Evolutionary conservation across 2,329 filamentous ascomycete genomes (phyloP).

Genomic region (Pseudogymnoascus verrucosus): DNA sequence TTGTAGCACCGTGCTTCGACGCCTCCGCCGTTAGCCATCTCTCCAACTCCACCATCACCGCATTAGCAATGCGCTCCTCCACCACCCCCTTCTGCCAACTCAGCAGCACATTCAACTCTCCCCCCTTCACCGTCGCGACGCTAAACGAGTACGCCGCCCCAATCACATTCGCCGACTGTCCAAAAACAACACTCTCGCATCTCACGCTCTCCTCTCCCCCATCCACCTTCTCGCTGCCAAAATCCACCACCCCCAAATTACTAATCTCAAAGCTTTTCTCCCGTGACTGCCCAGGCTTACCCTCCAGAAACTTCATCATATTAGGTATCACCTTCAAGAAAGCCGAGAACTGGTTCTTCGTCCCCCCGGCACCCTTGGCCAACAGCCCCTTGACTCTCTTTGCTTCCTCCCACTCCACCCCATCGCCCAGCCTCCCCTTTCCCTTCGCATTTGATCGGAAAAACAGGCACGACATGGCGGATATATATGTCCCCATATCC

Average conservation of each 20-base stretch:
- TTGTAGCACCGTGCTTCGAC: neutral
- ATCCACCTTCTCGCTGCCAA: slow-evolving; percentile 21
- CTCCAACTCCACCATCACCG: slow-evolving; percentile 1
- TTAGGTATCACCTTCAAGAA: slow-evolving; percentile 29
- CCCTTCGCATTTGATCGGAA: neutral
- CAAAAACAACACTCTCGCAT: slow-evolving; percentile 41
- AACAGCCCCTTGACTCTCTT: neutral
- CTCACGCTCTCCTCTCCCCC: slow-evolving; percentile 22
- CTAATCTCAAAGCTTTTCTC: slow-evolving; percentile 43
- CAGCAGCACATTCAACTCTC: slow-evolving; percentile 35
- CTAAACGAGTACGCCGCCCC: slow-evolving; percentile 39
- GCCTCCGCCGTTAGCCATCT: neutral
- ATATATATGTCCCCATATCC: slow-evolving; percentile 1
- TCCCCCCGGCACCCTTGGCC: neutral
- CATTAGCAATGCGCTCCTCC: slow-evolving; percentile 1
- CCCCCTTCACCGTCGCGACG: slow-evolving; percentile 37
- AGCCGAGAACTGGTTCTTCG: slow-evolving; percentile 1
- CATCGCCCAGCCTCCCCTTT: neutral
- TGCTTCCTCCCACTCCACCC: neutral
- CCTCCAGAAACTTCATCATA: slow-evolving; percentile 34
- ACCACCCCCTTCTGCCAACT: slow-evolving; percentile 40
- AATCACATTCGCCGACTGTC: slow-evolving; percentile 39
- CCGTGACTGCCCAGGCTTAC: slow-evolving; percentile 36
- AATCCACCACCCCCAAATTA: slow-evolving; percentile 41
- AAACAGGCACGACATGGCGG: neutral